These are phyloP conservation scores for Talaromyces atroroseus DNA, from an alignment of 2,329 filamentous ascomycete species.

Conservation along the genomic window DNA sequence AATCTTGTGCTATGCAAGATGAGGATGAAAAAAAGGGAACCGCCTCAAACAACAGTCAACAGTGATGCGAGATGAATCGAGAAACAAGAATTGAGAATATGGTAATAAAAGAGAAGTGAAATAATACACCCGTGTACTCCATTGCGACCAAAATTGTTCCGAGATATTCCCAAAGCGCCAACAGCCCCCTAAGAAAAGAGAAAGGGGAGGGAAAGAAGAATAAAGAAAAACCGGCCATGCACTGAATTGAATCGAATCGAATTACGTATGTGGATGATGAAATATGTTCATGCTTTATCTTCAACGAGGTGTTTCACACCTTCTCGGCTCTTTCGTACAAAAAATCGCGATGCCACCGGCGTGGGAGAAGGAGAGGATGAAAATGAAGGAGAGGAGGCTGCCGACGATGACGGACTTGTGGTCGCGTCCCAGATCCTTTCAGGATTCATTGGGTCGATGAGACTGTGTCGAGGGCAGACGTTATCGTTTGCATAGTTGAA, in stretches of 20 bases:
- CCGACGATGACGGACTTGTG: background rate
- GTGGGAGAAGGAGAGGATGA: background rate
- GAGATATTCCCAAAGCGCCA: background rate
- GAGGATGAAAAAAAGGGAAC: background rate
- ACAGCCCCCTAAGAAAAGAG: background rate
- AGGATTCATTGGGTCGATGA: constrained; percentile 9
- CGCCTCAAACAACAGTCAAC: background rate
- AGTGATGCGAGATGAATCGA: background rate
- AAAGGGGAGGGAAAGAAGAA: background rate
- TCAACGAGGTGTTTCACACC: background rate
- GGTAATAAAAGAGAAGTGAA: background rate
- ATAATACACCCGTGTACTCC: constrained; percentile 7
- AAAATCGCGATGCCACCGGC: background rate
- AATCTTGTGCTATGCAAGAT: background rate
- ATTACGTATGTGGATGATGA: background rate
- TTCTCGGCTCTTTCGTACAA: background rate
- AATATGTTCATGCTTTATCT: background rate
- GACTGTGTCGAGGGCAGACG: constrained; percentile 8
- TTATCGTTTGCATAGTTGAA: constrained; percentile 14
- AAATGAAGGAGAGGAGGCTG: background rate
- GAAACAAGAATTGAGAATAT: background rate
- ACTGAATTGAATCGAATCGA: background rate
- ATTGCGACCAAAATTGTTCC: constrained; percentile 2
- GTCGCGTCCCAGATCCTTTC: background rate
- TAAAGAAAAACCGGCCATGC: background rate